Evolutionary conservation across 345 rosid species (phyloP).

Genomic region (Corchorus olitorius): DNA sequence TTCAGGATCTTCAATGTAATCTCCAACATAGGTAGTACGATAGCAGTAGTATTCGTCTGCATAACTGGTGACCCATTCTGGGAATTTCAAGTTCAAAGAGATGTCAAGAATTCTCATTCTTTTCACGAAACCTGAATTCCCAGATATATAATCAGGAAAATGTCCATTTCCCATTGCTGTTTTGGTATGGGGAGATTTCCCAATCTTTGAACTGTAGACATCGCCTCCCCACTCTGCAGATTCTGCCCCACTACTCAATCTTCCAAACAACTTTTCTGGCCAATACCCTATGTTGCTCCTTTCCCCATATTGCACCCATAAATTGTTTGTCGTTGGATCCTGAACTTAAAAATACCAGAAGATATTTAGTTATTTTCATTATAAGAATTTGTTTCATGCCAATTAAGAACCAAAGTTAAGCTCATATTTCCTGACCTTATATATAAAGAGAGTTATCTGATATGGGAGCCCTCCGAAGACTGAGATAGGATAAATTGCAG

Average conservation of each 20-base stretch:
- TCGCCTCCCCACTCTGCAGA: slow-evolving; percentile 65
- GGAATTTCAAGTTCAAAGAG: slow-evolving; percentile 39
- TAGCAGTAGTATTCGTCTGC: slow-evolving; percentile 53
- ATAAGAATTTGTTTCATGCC: no score
- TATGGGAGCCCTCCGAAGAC: slow-evolving; percentile 41
- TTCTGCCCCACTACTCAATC: slow-evolving; percentile 35
- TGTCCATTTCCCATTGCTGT: slow-evolving; percentile 61
- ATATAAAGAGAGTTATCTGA: slow-evolving; percentile 49
- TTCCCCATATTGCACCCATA: slow-evolving; percentile 61
- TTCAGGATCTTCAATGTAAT: slow-evolving; percentile 56
- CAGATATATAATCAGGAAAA: slow-evolving; percentile 33
- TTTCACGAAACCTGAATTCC: slow-evolving; percentile 41
- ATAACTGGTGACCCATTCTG: slow-evolving; percentile 39
- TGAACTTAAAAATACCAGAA: slow-evolving; percentile 12
- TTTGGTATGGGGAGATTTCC: slow-evolving; percentile 44
- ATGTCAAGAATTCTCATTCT: slow-evolving; percentile 50
- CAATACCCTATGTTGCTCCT: slow-evolving; percentile 54
- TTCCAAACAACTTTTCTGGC: slow-evolving; percentile 43
- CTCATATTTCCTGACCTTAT: slow-evolving; percentile 33
- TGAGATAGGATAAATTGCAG: slow-evolving; percentile 55
- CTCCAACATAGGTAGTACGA: slow-evolving; percentile 28
- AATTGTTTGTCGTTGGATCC: slow-evolving; percentile 49
- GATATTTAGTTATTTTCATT: no score
- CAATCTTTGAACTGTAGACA: slow-evolving; percentile 54
- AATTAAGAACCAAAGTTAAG: neutral